Base-by-base conservation (phyloP, 2,329 filamentous ascomycete species). In the Calonectria hawksworthii region DNA sequence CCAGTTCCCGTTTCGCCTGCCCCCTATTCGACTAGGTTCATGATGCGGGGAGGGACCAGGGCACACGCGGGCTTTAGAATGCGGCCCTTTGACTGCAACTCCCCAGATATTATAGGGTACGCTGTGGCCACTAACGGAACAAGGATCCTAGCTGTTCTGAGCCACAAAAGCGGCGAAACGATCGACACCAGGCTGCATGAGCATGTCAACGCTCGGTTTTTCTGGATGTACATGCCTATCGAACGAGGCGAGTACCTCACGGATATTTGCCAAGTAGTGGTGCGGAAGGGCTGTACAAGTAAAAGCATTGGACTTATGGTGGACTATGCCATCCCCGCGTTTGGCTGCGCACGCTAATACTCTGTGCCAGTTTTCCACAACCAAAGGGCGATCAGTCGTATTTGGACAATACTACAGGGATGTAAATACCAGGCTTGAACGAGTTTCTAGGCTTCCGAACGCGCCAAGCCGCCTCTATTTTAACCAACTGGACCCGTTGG, bases 141-240 rank as follows among this genome's bases (percentile, higher is more conserved):
- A 38, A 61, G 41, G 4, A 10, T 61, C 13, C 16, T 61, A 23
- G 56, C 56, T 41, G 34, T 61, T 18, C 7, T 61, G 14, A 61
- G 32, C 34, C 56, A 61, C 26, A 61, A 16, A 18, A 13, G 7
- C 7, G 56, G 56, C 14, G 34, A 61, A 41, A 61, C 10, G 14
- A 7, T 61, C 5, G 56, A 61, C 23, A 26, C 34, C n/a, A 28
- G 56, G 14, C 28, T 61, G 23, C 16, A 61, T 13, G 56, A 61
- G 34, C 41, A 61, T 61, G 56, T 61, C n/a, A 34, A 61, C 23
- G 41, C 56, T 61, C 16, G 41, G n/a, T 61, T 61, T 41, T 61
- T 61, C 56, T 61, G 56, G 56, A 61, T 61, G 56, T 61, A 61
- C 23, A 61, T 61, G 56, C 56, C 56, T 16, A 23, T 61, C 9